Evolutionary conservation across 2,329 filamentous ascomycete species (phyloP).

Genomic region (Nakataea oryzae): DNA sequence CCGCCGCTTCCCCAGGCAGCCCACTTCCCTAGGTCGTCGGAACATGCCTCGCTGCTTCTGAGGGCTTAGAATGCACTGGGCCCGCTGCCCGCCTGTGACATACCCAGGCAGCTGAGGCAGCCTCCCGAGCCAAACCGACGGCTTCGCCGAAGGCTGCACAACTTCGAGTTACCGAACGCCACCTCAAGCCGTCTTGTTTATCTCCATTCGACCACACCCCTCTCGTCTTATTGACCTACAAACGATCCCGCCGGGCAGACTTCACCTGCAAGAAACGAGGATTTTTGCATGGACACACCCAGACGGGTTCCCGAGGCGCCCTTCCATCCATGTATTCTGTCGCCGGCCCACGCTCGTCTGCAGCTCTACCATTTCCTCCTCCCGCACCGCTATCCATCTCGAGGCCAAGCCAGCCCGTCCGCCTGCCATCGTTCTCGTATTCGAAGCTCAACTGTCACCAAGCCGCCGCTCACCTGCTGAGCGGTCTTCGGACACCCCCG

Average conservation of each 20-base stretch:
- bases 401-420: not conserved
- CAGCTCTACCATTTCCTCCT: not conserved
- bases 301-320: not conserved
- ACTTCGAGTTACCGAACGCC: not conserved
- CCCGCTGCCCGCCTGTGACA: not conserved
- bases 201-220: not conserved
- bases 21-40: not conserved
- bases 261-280: not conserved
- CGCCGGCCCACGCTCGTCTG: not conserved
- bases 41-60: constrained; percentile 1
- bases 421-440: not conserved
- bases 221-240: not conserved
- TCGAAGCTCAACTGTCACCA: not conserved
- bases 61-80: constrained; percentile 1
- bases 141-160: not conserved
- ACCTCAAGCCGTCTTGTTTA: not conserved
- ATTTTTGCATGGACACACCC: not conserved
- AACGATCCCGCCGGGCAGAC: not conserved
- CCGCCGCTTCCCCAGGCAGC: not conserved
- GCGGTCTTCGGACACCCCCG: constrained; percentile 18
- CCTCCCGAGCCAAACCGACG: not conserved
- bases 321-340: constrained; percentile 2
- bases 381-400: not conserved
- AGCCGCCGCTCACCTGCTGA: not conserved
- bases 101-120: not conserved